These are phyloP conservation scores for Ajuga chamaepitys DNA, from an alignment of 257 asterid genomes.

Conservation along the genomic window DNA sequence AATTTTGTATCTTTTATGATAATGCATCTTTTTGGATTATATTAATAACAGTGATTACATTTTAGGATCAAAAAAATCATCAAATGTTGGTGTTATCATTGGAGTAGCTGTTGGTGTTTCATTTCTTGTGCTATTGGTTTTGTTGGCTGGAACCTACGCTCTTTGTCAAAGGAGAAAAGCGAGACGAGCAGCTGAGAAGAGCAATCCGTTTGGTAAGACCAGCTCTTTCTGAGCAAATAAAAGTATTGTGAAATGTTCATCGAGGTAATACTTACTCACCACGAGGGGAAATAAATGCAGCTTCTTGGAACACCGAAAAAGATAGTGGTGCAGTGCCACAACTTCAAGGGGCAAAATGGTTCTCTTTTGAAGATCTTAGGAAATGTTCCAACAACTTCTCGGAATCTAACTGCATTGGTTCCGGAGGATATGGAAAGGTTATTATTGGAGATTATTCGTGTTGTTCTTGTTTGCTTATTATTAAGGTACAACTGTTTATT, in stretches of 20 bases:
- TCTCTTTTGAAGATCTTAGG: conserved; percentile 66
- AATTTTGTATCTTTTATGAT: neutral
- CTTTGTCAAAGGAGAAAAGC: conserved; percentile 45
- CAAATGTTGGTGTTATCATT: conserved; percentile 42
- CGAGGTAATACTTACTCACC: neutral
- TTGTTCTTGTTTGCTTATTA: neutral
- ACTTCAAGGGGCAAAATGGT: conserved; percentile 80
- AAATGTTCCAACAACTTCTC: conserved; percentile 63
- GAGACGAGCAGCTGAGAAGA: conserved; percentile 30
- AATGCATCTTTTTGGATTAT: neutral
- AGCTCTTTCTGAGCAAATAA: neutral
- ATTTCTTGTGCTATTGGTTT: conserved; percentile 35
- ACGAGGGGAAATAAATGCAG: conserved; percentile 33
- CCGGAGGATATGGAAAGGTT: conserved; percentile 92
- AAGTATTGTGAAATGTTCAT: neutral
- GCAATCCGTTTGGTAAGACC: conserved; percentile 70
- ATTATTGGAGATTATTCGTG: neutral
- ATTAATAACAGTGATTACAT: neutral
- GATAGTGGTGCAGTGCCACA: conserved; percentile 74
- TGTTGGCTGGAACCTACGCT: conserved; percentile 54
- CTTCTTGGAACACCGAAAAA: conserved; percentile 59
- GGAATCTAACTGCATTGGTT: conserved; percentile 66
- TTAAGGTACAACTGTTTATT: neutral
- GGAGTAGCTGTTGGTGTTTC: conserved; percentile 58
- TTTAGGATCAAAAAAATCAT: conserved; percentile 46